Evolutionary conservation across 169 alveolate genomes (phyloP), one percentile per base, ranked within the genome.

Genomic region (Eimeria sp.): DNA sequence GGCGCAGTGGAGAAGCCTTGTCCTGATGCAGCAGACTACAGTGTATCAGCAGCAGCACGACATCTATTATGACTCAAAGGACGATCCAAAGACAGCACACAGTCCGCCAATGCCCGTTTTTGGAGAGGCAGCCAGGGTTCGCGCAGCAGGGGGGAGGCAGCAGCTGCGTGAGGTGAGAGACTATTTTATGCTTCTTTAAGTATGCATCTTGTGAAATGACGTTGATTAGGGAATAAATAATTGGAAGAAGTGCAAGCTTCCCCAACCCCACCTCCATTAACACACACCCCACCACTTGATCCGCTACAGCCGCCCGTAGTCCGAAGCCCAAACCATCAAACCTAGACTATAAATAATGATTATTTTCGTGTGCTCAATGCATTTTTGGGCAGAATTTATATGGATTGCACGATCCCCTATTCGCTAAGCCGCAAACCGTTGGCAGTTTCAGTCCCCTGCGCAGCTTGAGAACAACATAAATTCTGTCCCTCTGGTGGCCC

Each of bases 201-300:
- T 25, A 22, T 78, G 0, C 49, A 2, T 47, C 4, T 47, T 25
- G 20, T 49, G 45, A 78, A 78, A 47, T 25, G 10, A 45, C 0
- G 16, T 5, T 5, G 10, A 40, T 40, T 40, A 18, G 40, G 18
- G 11, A 18, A 73, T 0, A 40, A 18, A 40, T 3, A 6, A 45
- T 10, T 5, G 20, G 4, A 40, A 73, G 57, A 73, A 73, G 30
- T 73, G 88, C 88, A 47, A 7, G 4, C 67, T 5, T n/a, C 27
- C 7, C 14, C 40, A 78, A 78, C 88, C 88, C 88, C 88, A 78
- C 88, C 88, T 6, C 40, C 47, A 45, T 40, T 78, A 78, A 78
- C 88, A 78, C 88, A 78, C 40, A 45, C 88, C 88, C 63, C 88
- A 47, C 88, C 63, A 45, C 88, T 78, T 47, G 88, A 78, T 47